Percentiles rank a stretch among this genome's conserved stretches.
Conservation (phyloP, 176 grass and related monocot species). For the Puya raimondii region DNA sequence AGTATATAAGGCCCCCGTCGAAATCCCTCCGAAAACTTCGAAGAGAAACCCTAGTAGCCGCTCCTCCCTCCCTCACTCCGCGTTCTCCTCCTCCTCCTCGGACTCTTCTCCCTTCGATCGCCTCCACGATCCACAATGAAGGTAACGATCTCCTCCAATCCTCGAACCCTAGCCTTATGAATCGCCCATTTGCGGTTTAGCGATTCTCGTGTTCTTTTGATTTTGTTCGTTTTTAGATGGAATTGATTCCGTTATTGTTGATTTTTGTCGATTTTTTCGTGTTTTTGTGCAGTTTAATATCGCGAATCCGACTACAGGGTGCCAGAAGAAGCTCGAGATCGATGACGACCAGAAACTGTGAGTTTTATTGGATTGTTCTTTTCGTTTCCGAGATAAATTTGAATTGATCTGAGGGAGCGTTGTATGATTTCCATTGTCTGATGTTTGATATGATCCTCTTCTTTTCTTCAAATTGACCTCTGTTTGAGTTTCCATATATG, state of each 20-base stretch:
- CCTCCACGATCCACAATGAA: neutral
- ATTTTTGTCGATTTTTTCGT: neutral
- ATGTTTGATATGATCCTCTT: neutral
- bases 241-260: neutral
- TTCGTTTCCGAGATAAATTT: neutral
- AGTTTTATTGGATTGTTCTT: slow-evolving; percentile 19
- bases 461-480: neutral
- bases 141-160: neutral
- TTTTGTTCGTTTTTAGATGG: neutral
- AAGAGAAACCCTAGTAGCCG: neutral
- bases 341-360: slow-evolving; percentile 97
- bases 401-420: neutral
- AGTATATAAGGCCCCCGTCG: neutral
- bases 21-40: neutral
- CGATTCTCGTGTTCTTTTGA: neutral
- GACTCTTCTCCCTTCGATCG: neutral
- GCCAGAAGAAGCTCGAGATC: slow-evolving; percentile 95
- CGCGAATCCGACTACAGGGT: slow-evolving; percentile 85
- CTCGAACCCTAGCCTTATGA: neutral
- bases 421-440: neutral
- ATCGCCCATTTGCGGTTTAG: no score
- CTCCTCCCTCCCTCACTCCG: neutral
- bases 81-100: neutral
- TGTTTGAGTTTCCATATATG: no score
- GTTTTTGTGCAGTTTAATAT: slow-evolving; percentile 66